Base-by-base conservation (phyloP, 495 filamentous ascomycete species). In the Aspergillus wentii region DNA sequence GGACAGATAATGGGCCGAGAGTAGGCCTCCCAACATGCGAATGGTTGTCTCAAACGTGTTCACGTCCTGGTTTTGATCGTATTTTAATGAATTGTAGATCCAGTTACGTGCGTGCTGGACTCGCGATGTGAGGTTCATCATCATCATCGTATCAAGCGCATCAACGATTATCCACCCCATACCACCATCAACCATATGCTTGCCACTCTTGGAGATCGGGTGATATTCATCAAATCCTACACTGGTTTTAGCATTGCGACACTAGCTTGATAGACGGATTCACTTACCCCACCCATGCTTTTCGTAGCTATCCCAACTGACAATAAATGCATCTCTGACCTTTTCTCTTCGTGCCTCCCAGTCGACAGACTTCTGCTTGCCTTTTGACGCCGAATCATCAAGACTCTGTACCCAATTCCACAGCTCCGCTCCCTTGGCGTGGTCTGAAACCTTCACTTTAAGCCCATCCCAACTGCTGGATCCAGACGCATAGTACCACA, bases 121-220 rank as follows among this genome's bases (percentile, higher is more conserved):
- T 40, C 88, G 78, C 15, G 78, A 86, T 8, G 92, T 96, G 30
- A 95, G 69, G 52, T 99, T 99, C 92, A 99, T 99, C 37, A 99
- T 65, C 69, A 99, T 97, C 72, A 97, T 67, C 11, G 92, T 97
- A 58, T 99, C 92, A 30, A 99, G 67, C 30, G 89, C 79, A 64
- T 99, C 94, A 20, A 99, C 83, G 34, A 99, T 96, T 43, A 96
- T 96, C 94, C 94, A 99, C 5, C 92, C 92, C 60, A 99, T 65
- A 1, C 67, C 67, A 27, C 70, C 64, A 2, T 81, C 74, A 8
- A 83, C 76, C 88, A 96, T 96, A 38, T 95, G 79, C 23, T 64
- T 64, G 33, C 86, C 85, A n/a, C 60, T 78, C 58, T 90, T 92
- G 1, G 84, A 78, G 25, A 90, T 51, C 11, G 92, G 94, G 44